These are phyloP conservation scores for Microbotryum lychnidis-dioicae DNA, from an alignment of 1,284 basidiomycete genomes.

Conservation along the genomic window DNA sequence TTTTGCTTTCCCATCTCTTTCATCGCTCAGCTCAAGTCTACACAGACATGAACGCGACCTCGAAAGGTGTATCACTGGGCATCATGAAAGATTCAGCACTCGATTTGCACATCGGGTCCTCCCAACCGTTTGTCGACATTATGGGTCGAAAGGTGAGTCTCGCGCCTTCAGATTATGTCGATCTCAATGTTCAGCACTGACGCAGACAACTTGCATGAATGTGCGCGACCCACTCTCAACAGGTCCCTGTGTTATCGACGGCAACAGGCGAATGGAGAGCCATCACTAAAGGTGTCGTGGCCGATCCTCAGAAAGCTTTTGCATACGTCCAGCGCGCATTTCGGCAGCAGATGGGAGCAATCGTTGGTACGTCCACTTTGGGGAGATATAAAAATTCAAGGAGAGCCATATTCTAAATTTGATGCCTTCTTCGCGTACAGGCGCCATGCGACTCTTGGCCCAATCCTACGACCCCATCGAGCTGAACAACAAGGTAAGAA, in stretches of 20 bases:
- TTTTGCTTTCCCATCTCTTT: conserved; percentile 10
- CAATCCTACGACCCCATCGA: conserved; percentile 56
- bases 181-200: no score
- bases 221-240: conserved; percentile 13
- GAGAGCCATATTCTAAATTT: no score
- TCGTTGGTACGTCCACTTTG: conserved; percentile 49
- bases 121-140: conserved; percentile 81
- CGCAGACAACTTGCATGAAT: conserved; percentile 8
- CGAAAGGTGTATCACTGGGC: conserved; percentile 73
- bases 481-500: conserved; percentile 49
- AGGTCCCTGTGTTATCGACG: conserved; percentile 69
- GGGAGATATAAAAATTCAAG: no score
- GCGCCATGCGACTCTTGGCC: conserved; percentile 66
- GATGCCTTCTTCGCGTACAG: neutral
- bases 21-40: conserved; percentile 64
- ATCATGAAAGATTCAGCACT: conserved; percentile 54
- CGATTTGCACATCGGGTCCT: conserved; percentile 54
- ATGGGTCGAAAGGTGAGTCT: conserved; percentile 60
- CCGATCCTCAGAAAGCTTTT: conserved; percentile 63
- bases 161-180: no score
- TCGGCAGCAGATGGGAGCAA: conserved; percentile 60
- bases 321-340: conserved; percentile 73
- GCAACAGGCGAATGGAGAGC: conserved; percentile 69
- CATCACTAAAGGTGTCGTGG: conserved; percentile 58
- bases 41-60: conserved; percentile 79